Base-by-base conservation (phyloP, 2,329 filamentous ascomycete genomes). In the Amesomyces nigricolor region DNA sequence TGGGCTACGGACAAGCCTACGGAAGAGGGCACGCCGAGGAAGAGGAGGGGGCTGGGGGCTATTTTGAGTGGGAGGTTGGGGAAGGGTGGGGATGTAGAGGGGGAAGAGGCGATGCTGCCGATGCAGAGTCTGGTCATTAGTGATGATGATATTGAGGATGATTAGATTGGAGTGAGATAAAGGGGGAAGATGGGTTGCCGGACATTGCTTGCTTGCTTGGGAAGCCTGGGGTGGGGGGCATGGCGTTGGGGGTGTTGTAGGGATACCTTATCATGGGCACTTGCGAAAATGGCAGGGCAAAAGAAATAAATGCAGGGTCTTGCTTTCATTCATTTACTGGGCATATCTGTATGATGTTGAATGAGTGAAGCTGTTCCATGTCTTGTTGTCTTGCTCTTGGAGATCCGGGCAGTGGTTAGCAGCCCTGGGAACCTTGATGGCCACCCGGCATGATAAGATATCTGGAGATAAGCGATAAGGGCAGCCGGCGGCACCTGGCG, bases 131-230 rank as follows among this genome's bases (percentile, higher is more conserved):
- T 91, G 61, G 81, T 89, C 44, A 72, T 92, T 40, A 89, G 85
- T 63, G 89, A 94, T 65, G 89, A 94, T 71, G 89, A 94, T 73
- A 92, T 94, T 67, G 87, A 91, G 68, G 88, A 91, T 64, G 74
- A 80, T 61, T 75, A 57, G 56, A 40, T 43, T 26, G 19, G 42
- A 13, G 19, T 53, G 22, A 26, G 22, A 26, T 26, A 26, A 6
- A 26, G 22, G 22, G 22, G 22, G 22, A 26, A 6, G 22, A 6
- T 26, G 17, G 17, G 4, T 26, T 26, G 22, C 22, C 5, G 22
- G 22, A 26, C 22, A 26, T 26, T 26, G 22, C 22, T 26, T 26
- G 22, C 22, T 26, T 26, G 22, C 22, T 26, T 2, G 6, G 6
- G 22, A 6, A 26, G 6, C 22, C 17, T 32, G 30, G 30, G 9